Evolutionary conservation across 2,329 filamentous ascomycete genomes (phyloP).

Genomic region (Alternaria burnsii): DNA sequence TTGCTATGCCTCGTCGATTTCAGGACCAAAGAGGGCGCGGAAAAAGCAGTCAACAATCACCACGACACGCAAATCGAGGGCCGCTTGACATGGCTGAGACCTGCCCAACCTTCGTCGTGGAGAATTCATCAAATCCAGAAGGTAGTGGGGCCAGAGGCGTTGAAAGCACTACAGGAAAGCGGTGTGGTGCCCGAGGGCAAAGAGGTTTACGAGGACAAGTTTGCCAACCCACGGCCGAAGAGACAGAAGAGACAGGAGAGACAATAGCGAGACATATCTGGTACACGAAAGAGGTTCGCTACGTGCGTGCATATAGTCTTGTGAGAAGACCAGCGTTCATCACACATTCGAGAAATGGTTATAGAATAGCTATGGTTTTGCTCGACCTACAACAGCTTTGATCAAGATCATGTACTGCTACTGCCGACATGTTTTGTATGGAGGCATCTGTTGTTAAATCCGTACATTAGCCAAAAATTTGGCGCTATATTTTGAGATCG

Average conservation of each 20-base stretch:
- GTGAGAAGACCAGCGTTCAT: neutral
- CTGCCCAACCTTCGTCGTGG: slow-evolving; percentile 3
- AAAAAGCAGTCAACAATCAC: slow-evolving; percentile 23
- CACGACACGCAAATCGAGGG: slow-evolving; percentile 27
- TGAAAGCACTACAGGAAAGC: slow-evolving; percentile 27
- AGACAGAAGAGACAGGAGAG: neutral
- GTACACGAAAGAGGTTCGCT: too few relatives aligned
- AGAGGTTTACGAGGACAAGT: slow-evolving; percentile 23
- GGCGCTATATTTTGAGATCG: neutral
- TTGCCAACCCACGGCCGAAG: slow-evolving; percentile 13
- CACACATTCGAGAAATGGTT: neutral
- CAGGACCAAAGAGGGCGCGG: slow-evolving; percentile 32
- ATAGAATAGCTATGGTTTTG: neutral
- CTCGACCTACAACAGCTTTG: neutral
- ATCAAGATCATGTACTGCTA: neutral
- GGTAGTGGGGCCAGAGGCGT: slow-evolving; percentile 11
- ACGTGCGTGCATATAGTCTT: neutral
- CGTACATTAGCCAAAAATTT: neutral
- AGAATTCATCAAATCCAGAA: slow-evolving; percentile 28
- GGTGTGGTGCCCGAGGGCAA: slow-evolving; percentile 17
- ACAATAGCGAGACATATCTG: neutral
- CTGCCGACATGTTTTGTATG: neutral
- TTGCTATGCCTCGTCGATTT: slow-evolving; percentile 34
- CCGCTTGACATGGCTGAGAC: slow-evolving; percentile 13
- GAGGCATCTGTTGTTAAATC: neutral